Base-by-base conservation (phyloP, 352 stramenopile genomes). In the Nannochloropsis limnetica region DNA sequence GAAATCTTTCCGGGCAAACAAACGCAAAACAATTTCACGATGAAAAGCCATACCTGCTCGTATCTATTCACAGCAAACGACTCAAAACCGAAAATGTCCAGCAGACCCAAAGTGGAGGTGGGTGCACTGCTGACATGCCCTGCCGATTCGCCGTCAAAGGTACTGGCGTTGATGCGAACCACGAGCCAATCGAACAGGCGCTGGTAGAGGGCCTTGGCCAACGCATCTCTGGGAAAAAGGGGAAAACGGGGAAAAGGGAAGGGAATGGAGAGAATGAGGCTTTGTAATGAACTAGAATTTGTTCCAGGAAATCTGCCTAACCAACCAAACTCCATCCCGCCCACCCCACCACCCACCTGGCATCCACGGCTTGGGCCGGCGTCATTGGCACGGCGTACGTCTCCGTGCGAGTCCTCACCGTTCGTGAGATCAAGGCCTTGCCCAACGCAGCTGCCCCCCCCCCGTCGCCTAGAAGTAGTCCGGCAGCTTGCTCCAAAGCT, bases 71-170 rank as follows among this genome's bases (percentile, higher is more conserved):
- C 91, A 80, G 92, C 89, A 67, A 96, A 96, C 74, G 92, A 91
- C 85, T 96, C 93, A 84, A 96, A 96, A 9, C 93, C 93, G 69
- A 96, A 96, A 82, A 96, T 96, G 83, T 96, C 93, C 8, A 96
- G 84, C 83, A 97, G 90, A 23, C 93, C 92, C 80, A 96, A 94
- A 6, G 82, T 86, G 5, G 61, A 68, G 20, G 54, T 67, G 22
- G 79, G 80, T 67, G 81, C 83, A 68, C 80, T 83, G n/a, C 68
- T 79, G 8, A 67, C 37, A 44, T 86, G 85, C 27, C 83, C 54
- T 79, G 86, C 15, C 32, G 32, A 25, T 81, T 80, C 0, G 49
- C 25, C 23, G 15, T 68, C 79, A 43, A 68, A 29, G 68, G 83
- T 87, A 74, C 83, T 83, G n/a, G 32, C 67, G 89, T 96, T 97